Conservation (phyloP, 805 yeast species). For the Maudiozyma turicensis region DNA sequence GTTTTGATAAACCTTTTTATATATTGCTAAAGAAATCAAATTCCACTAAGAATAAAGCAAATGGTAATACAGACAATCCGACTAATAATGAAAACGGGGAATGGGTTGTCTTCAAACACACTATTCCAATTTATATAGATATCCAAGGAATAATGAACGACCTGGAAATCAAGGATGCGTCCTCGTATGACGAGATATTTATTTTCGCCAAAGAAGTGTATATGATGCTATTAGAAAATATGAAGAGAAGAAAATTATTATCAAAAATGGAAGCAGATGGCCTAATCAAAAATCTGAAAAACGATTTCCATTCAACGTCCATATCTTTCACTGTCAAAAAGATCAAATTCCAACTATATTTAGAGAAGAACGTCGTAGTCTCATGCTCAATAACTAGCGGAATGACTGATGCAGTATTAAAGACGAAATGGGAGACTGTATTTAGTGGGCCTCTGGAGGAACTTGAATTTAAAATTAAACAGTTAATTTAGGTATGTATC, state of each 20-base stretch:
- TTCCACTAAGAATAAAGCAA: slow-evolving; percentile 8
- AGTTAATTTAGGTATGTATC: slow-evolving; percentile 1
- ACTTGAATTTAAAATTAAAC: slow-evolving; percentile 11
- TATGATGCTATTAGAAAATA: slow-evolving; percentile 8
- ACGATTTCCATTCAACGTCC: slow-evolving; percentile 14
- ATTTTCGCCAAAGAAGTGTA: slow-evolving; percentile 23
- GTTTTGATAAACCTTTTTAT: slow-evolving; percentile 31
- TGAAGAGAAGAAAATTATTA: slow-evolving; percentile 9
- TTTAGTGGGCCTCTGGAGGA: slow-evolving; percentile 19
- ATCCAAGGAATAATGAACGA: slow-evolving; percentile 11
- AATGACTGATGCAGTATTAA: slow-evolving; percentile 3
- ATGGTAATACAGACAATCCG: background rate
- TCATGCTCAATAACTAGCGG: slow-evolving; percentile 12
- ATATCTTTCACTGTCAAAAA: slow-evolving; percentile 8
- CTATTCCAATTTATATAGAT: slow-evolving; percentile 28
- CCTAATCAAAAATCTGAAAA: slow-evolving; percentile 10
- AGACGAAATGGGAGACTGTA: slow-evolving; percentile 8
- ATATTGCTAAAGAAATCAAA: slow-evolving; percentile 25
- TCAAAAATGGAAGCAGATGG: slow-evolving; percentile 9
- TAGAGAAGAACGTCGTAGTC: slow-evolving; percentile 11
- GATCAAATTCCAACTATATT: slow-evolving; percentile 9
- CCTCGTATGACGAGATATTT: slow-evolving; percentile 14
- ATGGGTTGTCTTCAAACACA: slow-evolving; percentile 32
- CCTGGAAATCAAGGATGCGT: slow-evolving; percentile 8
- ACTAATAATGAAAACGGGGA: slow-evolving; percentile 1